A percentile compares a stretch with the other conserved stretches of the same genome.
phyloP scores from a whole-genome alignment of 345 rosid species.

The Salix arbutifolia region DNA sequence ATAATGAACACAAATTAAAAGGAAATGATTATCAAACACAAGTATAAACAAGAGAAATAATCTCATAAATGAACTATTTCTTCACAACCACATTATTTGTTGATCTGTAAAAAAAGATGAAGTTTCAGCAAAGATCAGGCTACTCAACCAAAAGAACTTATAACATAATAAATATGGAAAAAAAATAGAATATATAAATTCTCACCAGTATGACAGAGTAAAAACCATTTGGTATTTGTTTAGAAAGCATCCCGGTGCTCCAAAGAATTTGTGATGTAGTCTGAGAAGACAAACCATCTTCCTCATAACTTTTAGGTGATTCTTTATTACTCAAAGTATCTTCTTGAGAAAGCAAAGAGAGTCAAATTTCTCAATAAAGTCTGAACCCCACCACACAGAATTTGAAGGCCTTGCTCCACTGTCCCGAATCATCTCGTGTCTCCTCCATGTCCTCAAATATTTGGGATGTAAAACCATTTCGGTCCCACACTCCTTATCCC shows the following conservation, averaged over 20 bases:
- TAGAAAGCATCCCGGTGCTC: constrained; percentile 82
- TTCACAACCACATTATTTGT: neutral
- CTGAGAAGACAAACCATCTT: constrained; percentile 55
- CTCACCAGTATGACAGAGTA: constrained; percentile 62
- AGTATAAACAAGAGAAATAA: neutral
- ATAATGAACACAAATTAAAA: neutral
- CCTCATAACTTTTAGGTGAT: constrained; percentile 58
- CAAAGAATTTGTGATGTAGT: constrained; percentile 86
- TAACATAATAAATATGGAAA: neutral
- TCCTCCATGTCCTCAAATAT: constrained; percentile 70
- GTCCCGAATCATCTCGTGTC: constrained; percentile 63
- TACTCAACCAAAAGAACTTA: neutral
- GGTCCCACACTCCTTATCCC: constrained; percentile 48
- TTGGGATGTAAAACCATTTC: constrained; percentile 64
- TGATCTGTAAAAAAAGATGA: neutral
- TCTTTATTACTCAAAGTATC: constrained; percentile 49
- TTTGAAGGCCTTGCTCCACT: constrained; percentile 61
- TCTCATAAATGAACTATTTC: neutral
- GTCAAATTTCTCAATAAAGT: constrained; percentile 65
- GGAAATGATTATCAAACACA: neutral
- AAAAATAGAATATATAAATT: neutral
- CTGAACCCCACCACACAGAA: constrained; percentile 87
- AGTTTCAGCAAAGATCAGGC: neutral
- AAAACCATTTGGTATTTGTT: constrained; percentile 85
- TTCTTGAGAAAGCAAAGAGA: constrained; percentile 73